Conservation (phyloP, 176 grass and related monocot genomes). For the Zoysia pacifica region DNA sequence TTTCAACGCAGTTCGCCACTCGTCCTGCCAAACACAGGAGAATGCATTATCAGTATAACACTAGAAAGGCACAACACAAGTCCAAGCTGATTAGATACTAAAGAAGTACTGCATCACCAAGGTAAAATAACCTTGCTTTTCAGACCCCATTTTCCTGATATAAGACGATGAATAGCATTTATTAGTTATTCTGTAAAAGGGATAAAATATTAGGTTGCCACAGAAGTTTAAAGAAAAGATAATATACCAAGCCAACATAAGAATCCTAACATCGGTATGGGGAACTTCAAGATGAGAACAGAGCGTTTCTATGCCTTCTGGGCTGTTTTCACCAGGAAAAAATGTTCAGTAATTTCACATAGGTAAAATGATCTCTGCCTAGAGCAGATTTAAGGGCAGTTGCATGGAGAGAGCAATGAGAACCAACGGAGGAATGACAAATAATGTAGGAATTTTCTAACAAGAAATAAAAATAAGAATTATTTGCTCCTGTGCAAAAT, state of each 20-base stretch:
- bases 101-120: conserved; percentile 57
- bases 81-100: conserved; percentile 2
- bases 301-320: conserved; percentile 92
- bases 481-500: background rate
- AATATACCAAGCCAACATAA: conserved; percentile 97
- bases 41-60: conserved; percentile 12
- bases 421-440: background rate
- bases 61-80: conserved; percentile 11
- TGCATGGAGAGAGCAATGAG: conserved; percentile 9
- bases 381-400: background rate
- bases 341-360: background rate
- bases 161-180: background rate
- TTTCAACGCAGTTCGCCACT: conserved; percentile 92
- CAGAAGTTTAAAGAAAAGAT: conserved; percentile 10
- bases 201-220: background rate
- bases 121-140: conserved; percentile 96
- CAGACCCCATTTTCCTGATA: conserved; percentile 94
- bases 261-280: conserved; percentile 96
- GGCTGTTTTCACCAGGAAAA: conserved; percentile 52
- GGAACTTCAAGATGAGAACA: conserved; percentile 89
- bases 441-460: background rate
- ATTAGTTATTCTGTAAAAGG: conserved; percentile 37
- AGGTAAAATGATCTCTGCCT: background rate
- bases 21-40: conserved; percentile 59
- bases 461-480: background rate